Conservation (phyloP, 2,329 filamentous ascomycete genomes). For the Apiospora sp. region DNA sequence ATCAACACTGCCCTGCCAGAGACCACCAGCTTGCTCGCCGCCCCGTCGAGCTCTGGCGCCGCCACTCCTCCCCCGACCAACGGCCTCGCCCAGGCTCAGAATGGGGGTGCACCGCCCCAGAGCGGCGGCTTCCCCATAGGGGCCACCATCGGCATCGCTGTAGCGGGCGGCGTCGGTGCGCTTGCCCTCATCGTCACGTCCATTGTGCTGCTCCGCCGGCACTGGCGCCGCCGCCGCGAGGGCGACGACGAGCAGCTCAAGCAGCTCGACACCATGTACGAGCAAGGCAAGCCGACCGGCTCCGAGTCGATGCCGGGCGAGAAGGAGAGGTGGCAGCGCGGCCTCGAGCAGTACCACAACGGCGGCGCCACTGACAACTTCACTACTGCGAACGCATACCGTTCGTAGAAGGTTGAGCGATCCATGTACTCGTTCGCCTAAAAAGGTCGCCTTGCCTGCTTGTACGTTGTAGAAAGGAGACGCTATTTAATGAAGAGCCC, state of each 20-base stretch:
- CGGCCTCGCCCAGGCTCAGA: conserved; percentile 33
- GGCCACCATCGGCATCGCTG: conserved; percentile 40
- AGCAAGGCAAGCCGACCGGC: conserved; percentile 38
- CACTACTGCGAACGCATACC: conserved; percentile 3
- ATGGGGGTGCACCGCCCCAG: conserved; percentile 20
- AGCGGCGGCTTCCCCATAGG: conserved; percentile 34
- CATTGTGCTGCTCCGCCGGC: conserved; percentile 39
- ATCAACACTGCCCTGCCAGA: conserved; percentile 18
- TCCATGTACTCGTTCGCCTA: background rate
- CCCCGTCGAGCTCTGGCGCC: background rate
- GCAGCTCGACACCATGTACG: conserved; percentile 41
- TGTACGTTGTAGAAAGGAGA: background rate
- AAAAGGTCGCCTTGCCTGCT: background rate
- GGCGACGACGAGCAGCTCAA: conserved; percentile 38
- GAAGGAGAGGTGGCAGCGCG: conserved; percentile 41
- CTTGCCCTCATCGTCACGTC: conserved; percentile 34
- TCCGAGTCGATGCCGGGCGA: conserved; percentile 36
- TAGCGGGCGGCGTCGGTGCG: conserved; percentile 38
- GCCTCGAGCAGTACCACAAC: conserved; percentile 39
- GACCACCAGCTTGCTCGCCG: background rate
- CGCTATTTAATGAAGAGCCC: conserved; percentile 15
- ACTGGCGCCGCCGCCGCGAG: conserved; percentile 41
- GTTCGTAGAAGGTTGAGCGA: background rate
- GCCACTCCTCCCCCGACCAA: conserved; percentile 27
- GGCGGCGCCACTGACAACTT: conserved; percentile 4